Percentiles rank a stretch among this genome's conserved stretches.
These are phyloP conservation scores for Colletotrichum simmondsii DNA, from an alignment of 2,329 filamentous ascomycete species.

Conservation along the genomic window DNA sequence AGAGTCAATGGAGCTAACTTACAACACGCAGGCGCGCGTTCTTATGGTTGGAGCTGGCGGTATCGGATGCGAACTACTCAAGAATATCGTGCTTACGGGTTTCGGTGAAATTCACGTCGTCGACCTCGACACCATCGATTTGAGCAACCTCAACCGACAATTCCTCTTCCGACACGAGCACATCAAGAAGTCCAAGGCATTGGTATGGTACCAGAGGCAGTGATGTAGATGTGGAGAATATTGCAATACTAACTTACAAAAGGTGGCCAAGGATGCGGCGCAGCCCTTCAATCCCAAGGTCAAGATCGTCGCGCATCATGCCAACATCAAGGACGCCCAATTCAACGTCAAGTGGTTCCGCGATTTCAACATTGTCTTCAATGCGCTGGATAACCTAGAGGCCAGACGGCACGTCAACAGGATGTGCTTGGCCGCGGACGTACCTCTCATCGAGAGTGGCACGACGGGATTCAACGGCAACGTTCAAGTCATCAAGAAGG, in stretches of 20 bases:
- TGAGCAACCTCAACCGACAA: conserved; percentile 97
- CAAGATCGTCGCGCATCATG: conserved; percentile 88
- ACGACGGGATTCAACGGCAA: conserved; percentile 98
- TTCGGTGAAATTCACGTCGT: conserved; percentile 95
- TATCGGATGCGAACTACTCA: conserved; percentile 96
- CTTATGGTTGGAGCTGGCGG: conserved; percentile 96
- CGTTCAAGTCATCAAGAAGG: conserved; percentile 95
- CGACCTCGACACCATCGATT: conserved; percentile 97
- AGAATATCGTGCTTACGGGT: conserved; percentile 92
- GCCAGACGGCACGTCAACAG: conserved; percentile 94
- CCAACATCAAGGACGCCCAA: conserved; percentile 90
- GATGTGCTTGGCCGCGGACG: conserved; percentile 93
- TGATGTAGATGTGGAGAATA: conserved; percentile 4
- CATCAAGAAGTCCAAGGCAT: conserved; percentile 95
- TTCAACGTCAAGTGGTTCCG: conserved; percentile 93
- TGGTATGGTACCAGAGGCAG: conserved; percentile 66
- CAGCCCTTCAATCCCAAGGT: conserved; percentile 89
- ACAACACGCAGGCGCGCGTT: conserved; percentile 75
- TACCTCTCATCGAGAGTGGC: conserved; percentile 94
- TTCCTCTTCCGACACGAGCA: conserved; percentile 97
- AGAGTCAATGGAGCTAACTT: conserved; percentile 45
- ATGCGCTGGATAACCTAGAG: conserved; percentile 95
- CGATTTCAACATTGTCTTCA: conserved; percentile 88
- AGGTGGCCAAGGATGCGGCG: conserved; percentile 94
- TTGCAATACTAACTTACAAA: conserved; percentile 31